Percentiles rank a stretch among this genome's conserved stretches.
These are phyloP conservation scores for Starmerella bacillaris DNA, from an alignment of 805 yeast genomes.

Conservation along the genomic window DNA sequence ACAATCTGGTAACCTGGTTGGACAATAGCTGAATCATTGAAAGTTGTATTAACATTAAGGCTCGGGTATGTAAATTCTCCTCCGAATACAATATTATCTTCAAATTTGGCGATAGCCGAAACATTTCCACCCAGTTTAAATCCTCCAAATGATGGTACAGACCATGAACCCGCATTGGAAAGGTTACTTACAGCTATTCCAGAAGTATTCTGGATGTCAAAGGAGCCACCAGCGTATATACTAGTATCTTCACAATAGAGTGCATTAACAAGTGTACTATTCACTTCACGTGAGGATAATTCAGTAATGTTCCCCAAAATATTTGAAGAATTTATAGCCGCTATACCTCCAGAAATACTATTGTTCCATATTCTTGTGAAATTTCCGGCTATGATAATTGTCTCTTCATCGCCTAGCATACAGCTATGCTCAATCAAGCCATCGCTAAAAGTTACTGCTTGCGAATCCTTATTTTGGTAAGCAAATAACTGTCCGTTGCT, in stretches of 20 bases:
- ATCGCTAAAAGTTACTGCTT: not conserved
- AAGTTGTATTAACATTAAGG: constrained; percentile 10
- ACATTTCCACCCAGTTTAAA: constrained; percentile 44
- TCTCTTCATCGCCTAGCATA: constrained; percentile 8
- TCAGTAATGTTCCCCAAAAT: not conserved
- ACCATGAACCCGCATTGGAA: constrained; percentile 24
- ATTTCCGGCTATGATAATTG: constrained; percentile 14
- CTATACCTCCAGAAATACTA: constrained; percentile 4
- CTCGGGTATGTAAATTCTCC: constrained; percentile 36
- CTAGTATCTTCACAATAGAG: constrained; percentile 33
- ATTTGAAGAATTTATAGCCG: constrained; percentile 4
- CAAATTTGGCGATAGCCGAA: constrained; percentile 38
- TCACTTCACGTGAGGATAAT: constrained; percentile 1
- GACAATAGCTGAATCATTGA: constrained; percentile 7
- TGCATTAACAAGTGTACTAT: constrained; percentile 21
- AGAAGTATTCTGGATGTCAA: constrained; percentile 34
- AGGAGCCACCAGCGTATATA: constrained; percentile 68
- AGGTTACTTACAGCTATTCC: constrained; percentile 52
- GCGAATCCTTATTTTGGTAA: no score
- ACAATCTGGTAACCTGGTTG: constrained; percentile 13
- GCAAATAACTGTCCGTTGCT: no score
- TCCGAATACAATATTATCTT: constrained; percentile 48
- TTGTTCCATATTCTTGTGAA: constrained; percentile 7
- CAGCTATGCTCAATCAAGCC: constrained; percentile 5
- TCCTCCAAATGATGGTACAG: constrained; percentile 53